Evolutionary conservation across 1,139 yeast species (phyloP).

Genomic region (Geotrichum bryndzae): DNA sequence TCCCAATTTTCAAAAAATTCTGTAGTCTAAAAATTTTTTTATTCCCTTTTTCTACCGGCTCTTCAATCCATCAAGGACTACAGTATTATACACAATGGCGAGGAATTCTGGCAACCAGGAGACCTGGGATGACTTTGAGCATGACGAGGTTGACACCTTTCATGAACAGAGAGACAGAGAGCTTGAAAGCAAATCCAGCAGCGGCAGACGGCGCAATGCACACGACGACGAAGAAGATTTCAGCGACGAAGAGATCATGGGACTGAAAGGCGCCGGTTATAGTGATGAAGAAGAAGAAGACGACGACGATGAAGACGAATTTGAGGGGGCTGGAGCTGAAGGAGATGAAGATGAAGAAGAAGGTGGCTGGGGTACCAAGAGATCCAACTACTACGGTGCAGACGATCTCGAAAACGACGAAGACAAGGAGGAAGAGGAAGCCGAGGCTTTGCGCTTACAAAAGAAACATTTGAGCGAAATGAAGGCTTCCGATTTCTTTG

Average conservation of each 20-base stretch:
- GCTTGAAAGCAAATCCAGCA: conserved; percentile 10
- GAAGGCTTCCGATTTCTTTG: conserved; percentile 75
- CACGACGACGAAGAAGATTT: conserved; percentile 38
- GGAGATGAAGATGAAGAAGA: conserved; percentile 46
- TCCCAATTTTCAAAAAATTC: conserved; percentile 7
- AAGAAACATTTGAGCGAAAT: conserved; percentile 76
- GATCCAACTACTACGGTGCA: conserved; percentile 76
- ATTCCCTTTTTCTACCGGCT: not conserved
- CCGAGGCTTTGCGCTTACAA: conserved; percentile 84
- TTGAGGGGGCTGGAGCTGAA: conserved; percentile 27
- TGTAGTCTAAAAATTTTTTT: not conserved
- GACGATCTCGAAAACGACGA: conserved; percentile 68
- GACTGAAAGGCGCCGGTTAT: conserved; percentile 27
- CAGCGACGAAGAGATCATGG: conserved; percentile 50
- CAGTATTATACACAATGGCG: conserved; percentile 8
- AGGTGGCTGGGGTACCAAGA: conserved; percentile 75
- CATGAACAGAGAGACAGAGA: conserved; percentile 14
- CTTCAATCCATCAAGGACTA: not conserved
- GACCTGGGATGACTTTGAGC: conserved; percentile 18
- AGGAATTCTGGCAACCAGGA: conserved; percentile 10
- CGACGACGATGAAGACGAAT: conserved; percentile 28
- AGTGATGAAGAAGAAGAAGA: conserved; percentile 29
- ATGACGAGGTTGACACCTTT: conserved; percentile 17
- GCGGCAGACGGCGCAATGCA: conserved; percentile 3
- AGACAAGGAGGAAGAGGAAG: conserved; percentile 71